Conservation (phyloP, 257 asterid species). For the Lycium barbarum region DNA sequence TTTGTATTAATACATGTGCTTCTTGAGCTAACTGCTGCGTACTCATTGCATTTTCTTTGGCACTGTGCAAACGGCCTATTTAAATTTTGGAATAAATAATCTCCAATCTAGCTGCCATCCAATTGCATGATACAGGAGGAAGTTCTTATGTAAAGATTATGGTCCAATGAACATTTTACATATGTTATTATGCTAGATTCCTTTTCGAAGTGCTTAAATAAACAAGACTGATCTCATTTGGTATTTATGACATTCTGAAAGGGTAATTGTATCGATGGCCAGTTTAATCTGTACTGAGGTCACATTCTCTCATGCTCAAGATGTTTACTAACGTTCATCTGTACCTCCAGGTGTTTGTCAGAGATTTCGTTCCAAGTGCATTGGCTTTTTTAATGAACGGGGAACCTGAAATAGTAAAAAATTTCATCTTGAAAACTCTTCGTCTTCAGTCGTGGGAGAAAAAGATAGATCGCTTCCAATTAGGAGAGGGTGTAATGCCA, state of each 20-base stretch:
- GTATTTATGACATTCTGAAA: not conserved
- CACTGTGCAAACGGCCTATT: not conserved
- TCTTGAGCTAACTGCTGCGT: too few relatives aligned
- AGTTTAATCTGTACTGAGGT: not conserved
- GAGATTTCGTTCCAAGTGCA: too few relatives aligned
- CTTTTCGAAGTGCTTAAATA: not conserved
- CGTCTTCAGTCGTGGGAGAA: too few relatives aligned
- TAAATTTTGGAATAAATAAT: not conserved
- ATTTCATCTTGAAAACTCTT: too few relatives aligned
- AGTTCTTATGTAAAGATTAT: not conserved
- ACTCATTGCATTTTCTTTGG: not conserved
- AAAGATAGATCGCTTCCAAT: too few relatives aligned
- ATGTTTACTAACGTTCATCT: not conserved
- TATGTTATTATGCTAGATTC: not conserved
- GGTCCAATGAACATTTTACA: not conserved
- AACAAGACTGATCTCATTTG: not conserved
- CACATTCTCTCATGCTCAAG: not conserved
- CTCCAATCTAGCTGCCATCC: not conserved
- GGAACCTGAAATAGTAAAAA: too few relatives aligned
- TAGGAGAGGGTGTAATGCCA: too few relatives aligned
- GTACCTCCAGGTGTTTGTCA: constrained; percentile 47
- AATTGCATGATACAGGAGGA: not conserved
- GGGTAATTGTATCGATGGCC: not conserved
- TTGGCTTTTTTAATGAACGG: too few relatives aligned
- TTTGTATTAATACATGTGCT: too few relatives aligned